These are phyloP conservation scores for Dothistroma septosporum DNA, from an alignment of 2,329 filamentous ascomycete species.

Conservation along the genomic window DNA sequence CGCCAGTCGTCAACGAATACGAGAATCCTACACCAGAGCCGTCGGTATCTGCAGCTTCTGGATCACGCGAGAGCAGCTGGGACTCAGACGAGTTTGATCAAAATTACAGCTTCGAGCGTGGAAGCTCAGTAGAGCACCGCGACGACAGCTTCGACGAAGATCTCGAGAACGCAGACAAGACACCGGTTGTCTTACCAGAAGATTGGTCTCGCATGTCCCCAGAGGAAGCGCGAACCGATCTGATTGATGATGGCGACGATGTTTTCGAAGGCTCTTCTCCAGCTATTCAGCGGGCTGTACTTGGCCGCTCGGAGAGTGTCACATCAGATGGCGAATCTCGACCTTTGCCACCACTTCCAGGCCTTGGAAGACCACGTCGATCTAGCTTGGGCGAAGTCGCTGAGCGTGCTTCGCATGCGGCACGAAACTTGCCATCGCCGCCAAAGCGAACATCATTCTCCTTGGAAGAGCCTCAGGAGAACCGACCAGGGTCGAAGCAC, in stretches of 20 bases:
- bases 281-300: slow-evolving; percentile 50
- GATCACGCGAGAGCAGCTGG: slow-evolving; percentile 88
- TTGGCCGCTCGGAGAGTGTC: slow-evolving; percentile 65
- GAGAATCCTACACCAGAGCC: slow-evolving; percentile 96
- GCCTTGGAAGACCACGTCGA: slow-evolving; percentile 50
- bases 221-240: slow-evolving; percentile 54
- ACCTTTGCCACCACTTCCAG: slow-evolving; percentile 81
- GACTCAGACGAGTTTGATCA: slow-evolving; percentile 72
- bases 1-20: slow-evolving; percentile 94
- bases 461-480: slow-evolving; percentile 59
- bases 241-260: slow-evolving; percentile 57
- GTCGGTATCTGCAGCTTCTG: slow-evolving; percentile 77
- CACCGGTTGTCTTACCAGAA: slow-evolving; percentile 93
- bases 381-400: slow-evolving; percentile 65
- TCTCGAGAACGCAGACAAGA: slow-evolving; percentile 93
- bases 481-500: slow-evolving; percentile 23
- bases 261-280: slow-evolving; percentile 57
- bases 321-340: slow-evolving; percentile 77
- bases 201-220: slow-evolving; percentile 83
- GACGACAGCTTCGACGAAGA: slow-evolving; percentile 90
- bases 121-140: slow-evolving; percentile 52
- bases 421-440: slow-evolving; percentile 67
- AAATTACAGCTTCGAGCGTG: slow-evolving; percentile 59
- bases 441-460: slow-evolving; percentile 69
- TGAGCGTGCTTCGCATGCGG: slow-evolving; percentile 64